Conservation (phyloP, 2,329 filamentous ascomycete species). For the Colletotrichum sp. region DNA sequence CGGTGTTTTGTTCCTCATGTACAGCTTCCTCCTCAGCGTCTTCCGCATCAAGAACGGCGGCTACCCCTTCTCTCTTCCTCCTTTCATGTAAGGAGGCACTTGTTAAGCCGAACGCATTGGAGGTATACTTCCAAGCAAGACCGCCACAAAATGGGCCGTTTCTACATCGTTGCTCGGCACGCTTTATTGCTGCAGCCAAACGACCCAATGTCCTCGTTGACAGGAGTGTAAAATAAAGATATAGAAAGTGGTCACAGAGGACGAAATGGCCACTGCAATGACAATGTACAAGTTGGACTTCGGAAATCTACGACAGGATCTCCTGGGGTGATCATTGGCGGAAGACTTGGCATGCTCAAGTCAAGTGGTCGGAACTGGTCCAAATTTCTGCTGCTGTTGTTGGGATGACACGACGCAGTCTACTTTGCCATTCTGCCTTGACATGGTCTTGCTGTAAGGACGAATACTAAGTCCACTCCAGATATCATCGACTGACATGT, state of each 20-base stretch:
- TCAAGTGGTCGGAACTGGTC: background rate
- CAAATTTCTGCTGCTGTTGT: background rate
- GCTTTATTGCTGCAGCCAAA: background rate
- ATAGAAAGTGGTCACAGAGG: background rate
- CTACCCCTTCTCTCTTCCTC: slow-evolving; percentile 93
- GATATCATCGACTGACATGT: background rate
- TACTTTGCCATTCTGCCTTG: background rate
- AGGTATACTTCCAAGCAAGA: background rate
- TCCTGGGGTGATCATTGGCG: background rate
- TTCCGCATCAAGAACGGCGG: slow-evolving; percentile 95
- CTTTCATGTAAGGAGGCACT: slow-evolving; percentile 67
- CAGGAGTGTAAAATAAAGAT: slow-evolving; percentile 5
- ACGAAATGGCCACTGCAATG: background rate
- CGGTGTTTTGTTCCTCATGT: slow-evolving; percentile 77
- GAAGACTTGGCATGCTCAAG: background rate
- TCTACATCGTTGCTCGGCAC: background rate
- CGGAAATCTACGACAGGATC: background rate
- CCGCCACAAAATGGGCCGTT: background rate
- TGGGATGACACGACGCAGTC: background rate
- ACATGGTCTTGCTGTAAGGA: background rate
- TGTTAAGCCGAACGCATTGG: background rate
- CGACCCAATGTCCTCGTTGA: background rate
- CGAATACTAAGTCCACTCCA: background rate
- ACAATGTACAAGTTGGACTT: background rate
- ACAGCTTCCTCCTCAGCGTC: slow-evolving; percentile 92